A percentile compares a stretch with the other conserved stretches of the same genome.
Conservation (phyloP, 805 yeast species). For the Starmerella cellae region DNA sequence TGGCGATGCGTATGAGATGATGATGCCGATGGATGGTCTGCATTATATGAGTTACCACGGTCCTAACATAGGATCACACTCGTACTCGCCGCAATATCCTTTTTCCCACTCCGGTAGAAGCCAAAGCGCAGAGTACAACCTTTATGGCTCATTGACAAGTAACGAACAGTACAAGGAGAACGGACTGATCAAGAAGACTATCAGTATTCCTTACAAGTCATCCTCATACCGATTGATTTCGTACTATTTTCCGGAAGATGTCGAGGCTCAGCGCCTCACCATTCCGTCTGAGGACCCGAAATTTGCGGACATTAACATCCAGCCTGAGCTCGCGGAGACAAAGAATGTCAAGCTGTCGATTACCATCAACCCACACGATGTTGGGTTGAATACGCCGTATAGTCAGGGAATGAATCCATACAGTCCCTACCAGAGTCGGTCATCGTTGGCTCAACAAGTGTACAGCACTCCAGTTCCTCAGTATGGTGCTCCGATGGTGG, state of each 20-base stretch:
- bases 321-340: conserved; percentile 26
- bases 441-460: too few relatives aligned
- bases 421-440: neutral
- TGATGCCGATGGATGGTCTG: neutral
- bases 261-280: conserved; percentile 39
- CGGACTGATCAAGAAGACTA: conserved; percentile 74
- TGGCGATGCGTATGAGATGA: neutral
- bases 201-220: conserved; percentile 34
- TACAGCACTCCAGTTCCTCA: too few relatives aligned
- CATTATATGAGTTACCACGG: neutral
- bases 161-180: conserved; percentile 52
- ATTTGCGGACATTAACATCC: conserved; percentile 36
- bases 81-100: neutral
- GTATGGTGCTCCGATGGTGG: too few relatives aligned
- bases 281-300: conserved; percentile 44
- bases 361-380: neutral
- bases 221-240: conserved; percentile 49
- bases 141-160: conserved; percentile 46
- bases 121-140: conserved; percentile 11
- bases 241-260: conserved; percentile 68
- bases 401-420: neutral
- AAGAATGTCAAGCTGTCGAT: conserved; percentile 5
- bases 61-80: neutral
- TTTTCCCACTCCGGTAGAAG: neutral
- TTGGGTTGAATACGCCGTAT: neutral